Percentiles rank a stretch among this genome's conserved stretches.
Evolutionary conservation across 192 early-diverging fungal species (phyloP).

Genomic region (Umbelopsis vinacea): DNA sequence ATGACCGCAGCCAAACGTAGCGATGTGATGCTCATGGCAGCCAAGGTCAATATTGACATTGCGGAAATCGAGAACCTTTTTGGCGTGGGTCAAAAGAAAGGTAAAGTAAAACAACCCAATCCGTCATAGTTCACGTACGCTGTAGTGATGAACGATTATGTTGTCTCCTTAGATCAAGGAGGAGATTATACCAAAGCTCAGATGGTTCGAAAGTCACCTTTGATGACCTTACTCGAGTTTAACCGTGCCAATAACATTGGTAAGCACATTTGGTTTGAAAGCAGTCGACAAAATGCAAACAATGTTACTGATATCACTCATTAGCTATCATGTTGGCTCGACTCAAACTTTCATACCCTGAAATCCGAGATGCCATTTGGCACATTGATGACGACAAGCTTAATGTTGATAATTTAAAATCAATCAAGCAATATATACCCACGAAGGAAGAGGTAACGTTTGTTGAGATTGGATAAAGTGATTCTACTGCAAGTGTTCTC

Average conservation of each 20-base stretch:
- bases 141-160: background rate
- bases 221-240: conserved; percentile 52
- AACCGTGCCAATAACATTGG: conserved; percentile 64
- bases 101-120: background rate
- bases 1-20: background rate
- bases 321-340: conserved; percentile 59
- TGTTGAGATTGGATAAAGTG: background rate
- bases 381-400: conserved; percentile 57
- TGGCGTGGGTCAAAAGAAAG: conserved; percentile 12
- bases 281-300: background rate
- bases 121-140: too few relatives aligned
- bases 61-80: conserved; percentile 3
- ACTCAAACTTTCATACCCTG: conserved; percentile 55
- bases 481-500: too few relatives aligned
- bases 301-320: background rate
- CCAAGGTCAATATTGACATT: conserved; percentile 10
- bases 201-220: conserved; percentile 37
- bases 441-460: conserved; percentile 51
- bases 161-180: background rate
- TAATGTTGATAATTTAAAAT: conserved; percentile 54
- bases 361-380: conserved; percentile 58
- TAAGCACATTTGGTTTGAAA: conserved; percentile 17
- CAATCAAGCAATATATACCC: conserved; percentile 60
- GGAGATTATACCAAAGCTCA: conserved; percentile 2
- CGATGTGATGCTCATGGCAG: conserved; percentile 7